Evolutionary conservation across 495 filamentous ascomycete genomes (phyloP).

Genomic region (Gamarada debralockiae): DNA sequence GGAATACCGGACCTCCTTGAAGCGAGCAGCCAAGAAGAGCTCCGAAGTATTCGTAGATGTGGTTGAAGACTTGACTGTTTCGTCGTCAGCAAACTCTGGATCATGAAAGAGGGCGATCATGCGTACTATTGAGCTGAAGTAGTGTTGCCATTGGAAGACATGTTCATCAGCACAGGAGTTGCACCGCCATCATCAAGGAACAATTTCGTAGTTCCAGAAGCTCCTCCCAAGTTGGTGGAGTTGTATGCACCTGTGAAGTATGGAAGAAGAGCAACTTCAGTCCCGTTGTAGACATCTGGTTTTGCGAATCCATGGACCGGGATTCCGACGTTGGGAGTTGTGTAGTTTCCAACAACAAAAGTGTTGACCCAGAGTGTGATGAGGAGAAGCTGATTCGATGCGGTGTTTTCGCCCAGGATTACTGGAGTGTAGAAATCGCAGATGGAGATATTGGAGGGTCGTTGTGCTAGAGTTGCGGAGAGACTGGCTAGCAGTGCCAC

Average conservation of each 20-base stretch:
- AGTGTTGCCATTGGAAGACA: slow-evolving; percentile 33
- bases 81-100: background rate
- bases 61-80: slow-evolving; percentile 42
- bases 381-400: slow-evolving; percentile 44
- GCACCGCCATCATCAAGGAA: slow-evolving; percentile 51
- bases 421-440: slow-evolving; percentile 45
- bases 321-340: slow-evolving; percentile 37
- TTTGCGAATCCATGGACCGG: slow-evolving; percentile 43
- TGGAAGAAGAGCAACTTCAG: slow-evolving; percentile 39
- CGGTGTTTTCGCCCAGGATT: slow-evolving; percentile 43
- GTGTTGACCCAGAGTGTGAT: slow-evolving; percentile 48
- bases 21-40: slow-evolving; percentile 42
- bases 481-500: too few relatives aligned
- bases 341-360: slow-evolving; percentile 48
- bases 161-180: slow-evolving; percentile 39
- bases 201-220: slow-evolving; percentile 35
- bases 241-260: slow-evolving; percentile 47
- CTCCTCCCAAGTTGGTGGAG: slow-evolving; percentile 37
- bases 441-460: slow-evolving; percentile 34
- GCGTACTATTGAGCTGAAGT: slow-evolving; percentile 45
- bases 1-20: slow-evolving; percentile 37
- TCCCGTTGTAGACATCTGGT: slow-evolving; percentile 37
- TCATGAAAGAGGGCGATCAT: too few relatives aligned
- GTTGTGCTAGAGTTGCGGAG: slow-evolving; percentile 26
- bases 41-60: slow-evolving; percentile 52